Conservation (phyloP, 2,329 filamentous ascomycete genomes). For the Hortaea werneckii region DNA sequence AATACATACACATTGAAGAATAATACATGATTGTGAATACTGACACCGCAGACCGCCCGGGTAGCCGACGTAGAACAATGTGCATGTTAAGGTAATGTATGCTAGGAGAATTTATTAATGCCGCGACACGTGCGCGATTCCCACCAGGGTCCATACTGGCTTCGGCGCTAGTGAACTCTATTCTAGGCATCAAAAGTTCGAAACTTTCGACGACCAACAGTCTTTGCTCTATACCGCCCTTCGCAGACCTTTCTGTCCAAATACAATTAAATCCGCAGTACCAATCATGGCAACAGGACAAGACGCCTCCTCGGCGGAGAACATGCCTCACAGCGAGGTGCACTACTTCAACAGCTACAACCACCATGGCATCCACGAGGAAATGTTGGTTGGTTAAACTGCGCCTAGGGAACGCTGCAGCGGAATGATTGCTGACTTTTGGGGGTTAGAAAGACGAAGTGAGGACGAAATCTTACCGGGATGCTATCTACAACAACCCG, state of each 20-base stretch:
- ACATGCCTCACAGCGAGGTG: conserved; percentile 87
- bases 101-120: too few relatives aligned
- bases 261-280: background rate
- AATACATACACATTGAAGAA: too few relatives aligned
- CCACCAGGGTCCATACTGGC: background rate
- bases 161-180: background rate
- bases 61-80: too few relatives aligned
- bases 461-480: conserved; percentile 90
- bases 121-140: too few relatives aligned
- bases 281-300: background rate
- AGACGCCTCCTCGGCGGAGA: conserved; percentile 37
- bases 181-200: background rate
- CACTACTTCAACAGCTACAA: conserved; percentile 99
- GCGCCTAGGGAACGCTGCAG: background rate
- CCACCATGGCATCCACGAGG: conserved; percentile 96
- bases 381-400: conserved; percentile 65
- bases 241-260: background rate
- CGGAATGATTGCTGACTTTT: conserved; percentile 1
- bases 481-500: conserved; percentile 93
- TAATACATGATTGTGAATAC: too few relatives aligned
- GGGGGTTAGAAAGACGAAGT: conserved; percentile 84
- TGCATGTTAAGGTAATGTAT: too few relatives aligned
- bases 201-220: background rate
- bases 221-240: background rate
- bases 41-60: too few relatives aligned